These are phyloP conservation scores for Spathaspora girioi DNA, from an alignment of 805 yeast species.

Conservation along the genomic window DNA sequence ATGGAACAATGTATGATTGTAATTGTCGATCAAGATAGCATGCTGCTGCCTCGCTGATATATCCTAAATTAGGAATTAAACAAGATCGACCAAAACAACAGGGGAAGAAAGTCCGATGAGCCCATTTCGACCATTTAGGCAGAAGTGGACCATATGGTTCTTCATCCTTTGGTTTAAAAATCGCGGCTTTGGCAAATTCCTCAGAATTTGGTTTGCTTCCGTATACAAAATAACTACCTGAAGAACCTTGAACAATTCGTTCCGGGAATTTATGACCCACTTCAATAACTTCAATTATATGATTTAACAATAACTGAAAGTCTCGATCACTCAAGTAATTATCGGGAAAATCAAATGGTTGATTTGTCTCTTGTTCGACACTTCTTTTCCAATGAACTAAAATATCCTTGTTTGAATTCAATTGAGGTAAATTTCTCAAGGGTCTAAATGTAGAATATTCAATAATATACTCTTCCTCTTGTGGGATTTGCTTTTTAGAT, in stretches of 20 bases:
- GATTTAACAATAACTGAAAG: constrained; percentile 40
- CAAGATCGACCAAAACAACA: constrained; percentile 75
- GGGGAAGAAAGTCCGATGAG: constrained; percentile 70
- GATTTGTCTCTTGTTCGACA: constrained; percentile 11
- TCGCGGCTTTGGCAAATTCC: constrained; percentile 37
- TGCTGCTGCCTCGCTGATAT: constrained; percentile 70
- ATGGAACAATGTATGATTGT: constrained; percentile 59
- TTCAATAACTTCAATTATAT: constrained; percentile 45
- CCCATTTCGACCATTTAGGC: constrained; percentile 80
- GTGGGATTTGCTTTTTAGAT: constrained; percentile 3
- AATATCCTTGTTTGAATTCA: constrained; percentile 16
- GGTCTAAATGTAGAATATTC: constrained; percentile 35
- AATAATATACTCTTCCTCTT: constrained; percentile 19
- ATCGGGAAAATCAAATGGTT: constrained; percentile 16
- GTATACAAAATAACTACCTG: constrained; percentile 65
- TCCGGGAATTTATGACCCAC: constrained; percentile 40
- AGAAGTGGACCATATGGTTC: constrained; percentile 77
- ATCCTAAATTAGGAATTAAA: constrained; percentile 68
- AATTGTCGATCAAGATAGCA: constrained; percentile 60
- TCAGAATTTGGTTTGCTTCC: constrained; percentile 11
- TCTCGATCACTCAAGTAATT: constrained; percentile 16
- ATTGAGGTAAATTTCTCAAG: constrained; percentile 10
- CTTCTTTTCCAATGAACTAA: constrained; percentile 12
- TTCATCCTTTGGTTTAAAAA: constrained; percentile 77
- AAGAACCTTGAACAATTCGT: constrained; percentile 61